Evolutionary conservation across 2,329 filamentous ascomycete species (phyloP), one percentile per base, ranked within the genome.

Genomic region (Aureobasidium sp.): DNA sequence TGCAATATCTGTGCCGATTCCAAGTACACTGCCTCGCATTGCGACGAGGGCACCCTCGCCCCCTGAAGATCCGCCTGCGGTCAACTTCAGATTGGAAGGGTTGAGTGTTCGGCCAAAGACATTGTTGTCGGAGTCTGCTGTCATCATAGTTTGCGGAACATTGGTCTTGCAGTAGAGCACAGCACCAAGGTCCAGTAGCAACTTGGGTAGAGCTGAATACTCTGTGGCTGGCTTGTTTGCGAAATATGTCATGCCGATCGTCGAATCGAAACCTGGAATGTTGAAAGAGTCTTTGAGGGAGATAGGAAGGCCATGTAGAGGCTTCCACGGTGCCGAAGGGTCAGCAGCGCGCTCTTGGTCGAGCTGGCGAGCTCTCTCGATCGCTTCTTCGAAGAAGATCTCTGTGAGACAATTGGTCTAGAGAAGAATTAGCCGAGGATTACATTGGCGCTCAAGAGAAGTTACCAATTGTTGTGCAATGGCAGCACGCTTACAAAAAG

Each of bases 1-100:
- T 1, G 78, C 81, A 51, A 87, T 79, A 71, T 88, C 86, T 0
- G 85, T 87, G 0, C 84, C 84, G 13, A 87, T 77, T 1, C 86
- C 86, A 1, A 88, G 68, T 58, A 84, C 76, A 36, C 77, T 81
- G 0, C 85, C 85, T 32, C 79, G 77, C 75, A 87, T 79, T 5
- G 80, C 81, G 23, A 87, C 67, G 10, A 87, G 71, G 0, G 81
- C 83, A 0, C 80, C 85, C 69, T 88, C 86, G 13, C 87, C 87
- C 12, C 87, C 87, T 0, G 82, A 84, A 10, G 81, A 84, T 1
- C 88, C 87, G 5, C 87, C 87, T 0, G 84, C 79, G 0, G 82
- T 84, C 36, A 86, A 76, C 23, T 78, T 74, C 0, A 82, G 78
- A 63, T 87, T 88, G 62, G 81, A 76, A 0, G 87, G 87, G 68